Conservation (phyloP, 345 rosid genomes). For the Tarenaya hassleriana region DNA sequence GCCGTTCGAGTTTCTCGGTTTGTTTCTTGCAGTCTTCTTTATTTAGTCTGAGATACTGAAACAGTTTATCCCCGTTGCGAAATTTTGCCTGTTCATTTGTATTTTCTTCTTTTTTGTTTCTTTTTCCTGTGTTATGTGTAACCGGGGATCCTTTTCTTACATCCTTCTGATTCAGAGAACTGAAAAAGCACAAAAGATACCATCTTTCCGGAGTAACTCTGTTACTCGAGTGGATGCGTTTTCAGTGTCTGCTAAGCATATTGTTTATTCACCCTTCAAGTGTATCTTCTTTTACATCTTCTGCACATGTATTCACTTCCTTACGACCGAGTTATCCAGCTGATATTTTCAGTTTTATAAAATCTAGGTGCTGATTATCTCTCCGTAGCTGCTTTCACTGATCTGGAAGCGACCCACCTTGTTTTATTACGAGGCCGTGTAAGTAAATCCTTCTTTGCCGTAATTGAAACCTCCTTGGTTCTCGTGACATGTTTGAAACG, state of each 20-base stretch:
- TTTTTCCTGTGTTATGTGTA: background rate
- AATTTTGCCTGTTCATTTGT: too few relatives aligned
- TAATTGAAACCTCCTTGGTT: constrained; percentile 5
- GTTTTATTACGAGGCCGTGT: constrained; percentile 44
- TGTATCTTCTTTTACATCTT: too few relatives aligned
- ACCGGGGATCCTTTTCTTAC: background rate
- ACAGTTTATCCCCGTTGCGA: background rate
- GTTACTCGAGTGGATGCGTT: too few relatives aligned
- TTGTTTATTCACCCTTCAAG: background rate
- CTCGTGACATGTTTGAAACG: constrained; percentile 4
- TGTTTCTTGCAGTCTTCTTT: background rate
- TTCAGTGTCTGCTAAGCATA: too few relatives aligned
- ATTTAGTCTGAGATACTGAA: background rate
- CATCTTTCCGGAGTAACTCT: too few relatives aligned
- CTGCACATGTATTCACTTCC: background rate
- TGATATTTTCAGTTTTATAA: constrained; percentile 3
- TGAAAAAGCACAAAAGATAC: too few relatives aligned
- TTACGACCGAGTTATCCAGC: too few relatives aligned
- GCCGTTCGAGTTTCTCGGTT: too few relatives aligned
- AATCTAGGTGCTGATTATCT: constrained; percentile 65
- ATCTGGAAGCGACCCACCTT: constrained; percentile 36
- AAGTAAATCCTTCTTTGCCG: constrained; percentile 13
- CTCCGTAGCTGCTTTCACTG: constrained; percentile 63
- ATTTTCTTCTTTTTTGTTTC: background rate
- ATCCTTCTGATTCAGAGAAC: too few relatives aligned